Evolutionary conservation across 2,329 filamentous ascomycete genomes (phyloP), one percentile per base, ranked within the genome.

Genomic region (Tolypocladium album): DNA sequence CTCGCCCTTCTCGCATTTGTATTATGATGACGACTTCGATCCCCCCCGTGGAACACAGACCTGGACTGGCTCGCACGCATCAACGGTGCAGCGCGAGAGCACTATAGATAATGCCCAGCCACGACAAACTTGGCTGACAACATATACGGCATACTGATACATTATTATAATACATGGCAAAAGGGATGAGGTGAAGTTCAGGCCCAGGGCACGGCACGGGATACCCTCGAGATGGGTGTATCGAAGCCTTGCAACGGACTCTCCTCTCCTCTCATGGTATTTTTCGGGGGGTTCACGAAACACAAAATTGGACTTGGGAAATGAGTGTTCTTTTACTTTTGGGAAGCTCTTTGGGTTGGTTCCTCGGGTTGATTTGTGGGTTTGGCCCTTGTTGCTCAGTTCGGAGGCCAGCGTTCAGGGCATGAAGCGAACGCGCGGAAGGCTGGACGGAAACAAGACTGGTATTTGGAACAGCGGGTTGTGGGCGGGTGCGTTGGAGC

Each of bases 111-210:
- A 61, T 55, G 60, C 52, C 57, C 56, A 42, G 45, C 31, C 36
- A 58, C 61, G 47, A 59, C 58, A 57, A 58, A 36, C 31, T 63
- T 63, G 59, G 38, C 57, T 57, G 45, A 56, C 60, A 61, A 58
- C 52, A 63, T 56, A 61, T 63, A 61, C 56, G 63, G 63, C 60
- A 65, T 59, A 63, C 58, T 61, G 59, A 61, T 63, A 65, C 60
- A 61, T 53, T 60, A 64, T 64, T 63, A 60, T 65, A 64, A 64
- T 65, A 62, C 58, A 58, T 22, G 56, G 38, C 45, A 36, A 15
- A 43, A 22, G 40, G 31, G 53, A 22, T 15, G 12, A 53, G 17
- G 27, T 12, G 20, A 27, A 27, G 17, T 34, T n/a, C 34, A 17
- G 27, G 22, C n/a, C 24, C n/a, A 39, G 20, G 36, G 55, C 13